These are phyloP conservation scores for Apostasia shenzhenica DNA, from an alignment of 106 monocot species.

Conservation along the genomic window DNA sequence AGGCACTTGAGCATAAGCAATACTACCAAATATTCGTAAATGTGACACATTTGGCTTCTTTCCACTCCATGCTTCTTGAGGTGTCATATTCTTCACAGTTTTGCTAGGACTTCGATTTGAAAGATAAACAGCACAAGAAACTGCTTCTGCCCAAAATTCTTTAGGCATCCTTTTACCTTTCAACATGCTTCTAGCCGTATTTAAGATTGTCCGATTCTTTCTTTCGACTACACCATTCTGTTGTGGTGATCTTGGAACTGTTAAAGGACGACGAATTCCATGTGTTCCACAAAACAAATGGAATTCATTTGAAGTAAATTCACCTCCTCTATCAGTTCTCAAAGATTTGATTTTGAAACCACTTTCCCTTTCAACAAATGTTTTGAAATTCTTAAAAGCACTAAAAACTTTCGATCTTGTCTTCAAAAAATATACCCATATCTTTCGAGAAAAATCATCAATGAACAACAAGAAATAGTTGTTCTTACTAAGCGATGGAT, in stretches of 20 bases:
- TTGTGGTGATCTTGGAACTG: neutral
- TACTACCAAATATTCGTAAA: conserved; percentile 1
- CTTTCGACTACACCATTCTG: conserved; percentile 7
- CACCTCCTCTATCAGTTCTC: conserved; percentile 9
- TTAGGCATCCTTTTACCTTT: conserved; percentile 1
- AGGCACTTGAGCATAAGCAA: neutral
- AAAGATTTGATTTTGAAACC: conserved; percentile 3
- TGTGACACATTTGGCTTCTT: neutral
- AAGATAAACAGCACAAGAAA: conserved; percentile 4
- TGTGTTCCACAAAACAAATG: too few species aligned
- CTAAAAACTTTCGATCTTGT: neutral
- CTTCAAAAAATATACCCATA: neutral
- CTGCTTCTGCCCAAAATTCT: conserved; percentile 13
- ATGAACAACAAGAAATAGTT: conserved; percentile 10
- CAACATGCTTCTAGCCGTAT: conserved; percentile 13
- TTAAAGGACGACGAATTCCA: conserved; percentile 3
- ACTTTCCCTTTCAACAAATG: conserved; percentile 8
- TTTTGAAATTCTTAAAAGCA: conserved; percentile 10
- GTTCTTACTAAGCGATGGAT: conserved; percentile 4
- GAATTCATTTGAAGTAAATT: conserved; percentile 12
- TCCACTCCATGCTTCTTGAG: conserved; percentile 3
- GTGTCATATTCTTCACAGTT: neutral
- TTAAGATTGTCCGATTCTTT: neutral
- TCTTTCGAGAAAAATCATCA: conserved; percentile 9
- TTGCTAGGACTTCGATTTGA: neutral